Evolutionary conservation across 176 grass and related monocot genomes (phyloP).

Genomic region (Calamus simplicifolius): DNA sequence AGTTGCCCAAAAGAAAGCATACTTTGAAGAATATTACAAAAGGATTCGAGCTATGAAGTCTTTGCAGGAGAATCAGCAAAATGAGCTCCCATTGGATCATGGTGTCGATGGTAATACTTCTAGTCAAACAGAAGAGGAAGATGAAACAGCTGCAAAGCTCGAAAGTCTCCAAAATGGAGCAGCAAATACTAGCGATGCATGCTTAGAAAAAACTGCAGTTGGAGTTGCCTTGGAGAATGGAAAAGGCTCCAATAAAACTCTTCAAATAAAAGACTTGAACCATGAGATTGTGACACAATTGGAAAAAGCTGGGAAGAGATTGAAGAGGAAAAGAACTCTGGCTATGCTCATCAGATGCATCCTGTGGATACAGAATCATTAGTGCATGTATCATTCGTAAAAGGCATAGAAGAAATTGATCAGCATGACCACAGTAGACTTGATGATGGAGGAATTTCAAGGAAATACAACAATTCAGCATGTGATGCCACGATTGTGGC

Average conservation of each 20-base stretch:
- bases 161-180: constrained; percentile 12
- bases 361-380: not conserved
- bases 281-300: constrained; percentile 39
- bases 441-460: constrained; percentile 26
- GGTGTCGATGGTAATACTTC: too few relatives aligned
- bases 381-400: not conserved
- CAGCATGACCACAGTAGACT: constrained; percentile 1
- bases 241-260: constrained; percentile 17
- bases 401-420: constrained; percentile 5
- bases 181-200: constrained; percentile 13
- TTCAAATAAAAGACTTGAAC: constrained; percentile 29
- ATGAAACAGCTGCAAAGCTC: constrained; percentile 1
- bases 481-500: constrained; percentile 18
- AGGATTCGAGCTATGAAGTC: constrained; percentile 39
- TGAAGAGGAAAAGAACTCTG: constrained; percentile 23
- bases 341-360: constrained; percentile 26
- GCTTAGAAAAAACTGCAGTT: constrained; percentile 16
- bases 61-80: constrained; percentile 19
- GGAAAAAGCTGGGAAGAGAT: constrained; percentile 13
- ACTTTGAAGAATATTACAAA: constrained; percentile 88
- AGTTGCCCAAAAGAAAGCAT: constrained; percentile 82
- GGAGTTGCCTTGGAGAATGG: constrained; percentile 24
- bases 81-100: not conserved
- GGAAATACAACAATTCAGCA: constrained; percentile 23
- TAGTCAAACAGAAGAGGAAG: constrained; percentile 1